phyloP scores from a whole-genome alignment of 2,329 filamentous ascomycete species.

The Peltaster fructicola region DNA sequence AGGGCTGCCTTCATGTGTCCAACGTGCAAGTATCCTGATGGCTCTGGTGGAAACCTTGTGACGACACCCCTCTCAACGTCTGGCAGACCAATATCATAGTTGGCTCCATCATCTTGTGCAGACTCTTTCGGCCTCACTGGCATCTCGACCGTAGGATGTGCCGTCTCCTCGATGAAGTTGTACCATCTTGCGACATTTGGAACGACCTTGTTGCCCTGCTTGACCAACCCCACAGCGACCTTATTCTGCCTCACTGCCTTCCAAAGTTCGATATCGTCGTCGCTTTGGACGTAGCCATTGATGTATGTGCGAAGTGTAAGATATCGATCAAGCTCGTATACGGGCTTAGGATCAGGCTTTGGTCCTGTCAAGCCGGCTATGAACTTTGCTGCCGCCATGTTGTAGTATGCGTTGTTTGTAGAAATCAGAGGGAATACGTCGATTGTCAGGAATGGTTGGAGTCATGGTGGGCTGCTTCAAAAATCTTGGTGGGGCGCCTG shows the following conservation, averaged over 20 bases:
- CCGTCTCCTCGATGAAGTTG: slow-evolving; percentile 61
- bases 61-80: slow-evolving; percentile 80
- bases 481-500: no score
- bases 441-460: no score
- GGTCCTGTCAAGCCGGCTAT: slow-evolving; percentile 3
- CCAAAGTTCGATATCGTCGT: slow-evolving; percentile 70
- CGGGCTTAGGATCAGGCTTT: slow-evolving; percentile 21
- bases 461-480: no score
- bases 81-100: slow-evolving; percentile 73
- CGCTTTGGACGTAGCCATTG: slow-evolving; percentile 59
- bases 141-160: slow-evolving; percentile 48
- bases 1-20: slow-evolving; percentile 88
- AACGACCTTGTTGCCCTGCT: slow-evolving; percentile 49
- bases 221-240: slow-evolving; percentile 64
- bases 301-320: slow-evolving; percentile 75
- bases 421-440: no score
- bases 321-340: slow-evolving; percentile 69
- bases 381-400: slow-evolving; percentile 4
- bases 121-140: slow-evolving; percentile 24
- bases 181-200: slow-evolving; percentile 72
- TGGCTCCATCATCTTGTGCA: slow-evolving; percentile 54
- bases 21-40: slow-evolving; percentile 88
- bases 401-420: no score
- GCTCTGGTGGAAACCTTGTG: slow-evolving; percentile 84
- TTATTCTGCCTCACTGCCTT: slow-evolving; percentile 67